Evolutionary conservation across 352 stramenopile species (phyloP), one percentile per base, ranked within the genome.

Genomic region (Bremia lactucae): DNA sequence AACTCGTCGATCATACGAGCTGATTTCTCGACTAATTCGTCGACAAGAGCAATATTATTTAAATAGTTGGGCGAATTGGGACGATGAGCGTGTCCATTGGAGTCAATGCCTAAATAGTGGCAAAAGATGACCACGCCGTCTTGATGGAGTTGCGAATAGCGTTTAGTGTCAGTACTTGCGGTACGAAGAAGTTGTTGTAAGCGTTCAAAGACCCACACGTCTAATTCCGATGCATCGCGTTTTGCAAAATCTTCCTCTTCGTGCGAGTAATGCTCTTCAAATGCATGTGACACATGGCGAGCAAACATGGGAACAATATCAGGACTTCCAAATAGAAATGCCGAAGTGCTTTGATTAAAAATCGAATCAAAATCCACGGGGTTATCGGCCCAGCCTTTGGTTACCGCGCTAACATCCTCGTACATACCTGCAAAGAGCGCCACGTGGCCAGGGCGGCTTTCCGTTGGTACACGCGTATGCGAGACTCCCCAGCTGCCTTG

Each of bases 271-370:
- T 85, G 73, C 48, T 57, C 46, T 47, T 87, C 77, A 29, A 38
- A 43, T 14, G 74, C 74, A 24, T 89, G 78, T 31, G 66, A 21
- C 46, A 88, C 72, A n/a, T 75, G 64, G 9, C 80, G 72, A 26
- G 80, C 68, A 46, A 93, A 88, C 77, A 93, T 89, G 36, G 74
- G 80, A 11, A 88, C 79, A 44, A 92, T 92, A 36, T 92, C 80
- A 0, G 80, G 80, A 44, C 77, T 90, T 10, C 80, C 80, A 33
- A 85, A 86, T 7, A 92, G 54, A 49, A 81, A 92, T 14, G 68
- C 36, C 25, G 54, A 48, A 20, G 36, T 52, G 45, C 75, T 89
- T 58, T 89, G 75, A 49, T 89, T 93, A 40, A 90, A 88, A 3
- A 93, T 55, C 43, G 79, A 89, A 56, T 93, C 80, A 42, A 90